phyloP scores from a whole-genome alignment of 768 basidiomycete genomes.

The Crepidotus variabilis region DNA sequence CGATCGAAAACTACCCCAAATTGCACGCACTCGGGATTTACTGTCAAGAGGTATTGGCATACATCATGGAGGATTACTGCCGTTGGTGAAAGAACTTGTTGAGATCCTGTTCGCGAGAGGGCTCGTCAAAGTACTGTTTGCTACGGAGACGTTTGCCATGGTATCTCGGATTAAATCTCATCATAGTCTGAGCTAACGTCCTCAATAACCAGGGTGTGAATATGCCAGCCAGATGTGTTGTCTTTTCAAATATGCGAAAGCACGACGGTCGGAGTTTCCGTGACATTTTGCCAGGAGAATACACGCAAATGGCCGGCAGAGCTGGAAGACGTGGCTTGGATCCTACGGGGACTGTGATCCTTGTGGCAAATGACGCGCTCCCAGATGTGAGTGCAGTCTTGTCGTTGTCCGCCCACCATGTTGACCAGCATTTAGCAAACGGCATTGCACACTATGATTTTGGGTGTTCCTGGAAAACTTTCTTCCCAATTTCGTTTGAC shows the following conservation, averaged over 20 bases:
- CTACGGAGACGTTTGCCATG: conserved; percentile 99
- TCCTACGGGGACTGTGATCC: conserved; percentile 92
- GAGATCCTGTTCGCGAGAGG: conserved; percentile 96
- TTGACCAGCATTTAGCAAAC: conserved; percentile 48
- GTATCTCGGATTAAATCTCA: conserved; percentile 37
- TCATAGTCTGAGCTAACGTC: neutral
- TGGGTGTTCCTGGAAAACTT: conserved; percentile 89
- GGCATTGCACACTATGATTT: conserved; percentile 82
- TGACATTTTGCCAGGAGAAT: conserved; percentile 87
- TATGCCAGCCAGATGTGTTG: conserved; percentile 97
- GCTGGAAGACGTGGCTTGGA: conserved; percentile 96
- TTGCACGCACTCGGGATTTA: conserved; percentile 83
- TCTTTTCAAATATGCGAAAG: conserved; percentile 92
- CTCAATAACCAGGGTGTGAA: conserved; percentile 78
- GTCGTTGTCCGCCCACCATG: neutral
- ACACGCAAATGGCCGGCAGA: conserved; percentile 99
- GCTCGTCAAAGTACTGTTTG: conserved; percentile 93
- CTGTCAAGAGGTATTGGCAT: conserved; percentile 93
- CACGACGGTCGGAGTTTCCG: conserved; percentile 94
- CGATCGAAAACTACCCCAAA: conserved; percentile 92
- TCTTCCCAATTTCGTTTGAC: conserved; percentile 96
- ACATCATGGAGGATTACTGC: conserved; percentile 94
- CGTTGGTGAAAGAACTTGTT: conserved; percentile 98
- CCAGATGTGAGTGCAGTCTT: conserved; percentile 61
- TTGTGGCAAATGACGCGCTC: conserved; percentile 76